Conservation (phyloP, 225 moss, liverwort and hornwort species). For the Physcomitrium patens region DNA sequence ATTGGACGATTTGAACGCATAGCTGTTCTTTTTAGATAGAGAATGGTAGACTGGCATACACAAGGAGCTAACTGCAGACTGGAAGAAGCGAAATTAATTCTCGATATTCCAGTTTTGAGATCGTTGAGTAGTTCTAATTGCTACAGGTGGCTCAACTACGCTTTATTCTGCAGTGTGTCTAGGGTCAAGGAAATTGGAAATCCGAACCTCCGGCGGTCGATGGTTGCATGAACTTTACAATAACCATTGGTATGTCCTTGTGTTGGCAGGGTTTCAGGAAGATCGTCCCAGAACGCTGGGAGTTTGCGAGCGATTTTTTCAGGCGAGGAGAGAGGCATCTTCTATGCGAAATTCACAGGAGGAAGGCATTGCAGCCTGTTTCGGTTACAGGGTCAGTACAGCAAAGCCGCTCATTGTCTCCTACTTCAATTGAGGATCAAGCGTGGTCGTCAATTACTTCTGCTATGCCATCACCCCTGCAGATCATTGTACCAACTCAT, state of each 20-base stretch:
- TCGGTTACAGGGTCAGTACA: constrained; percentile 46
- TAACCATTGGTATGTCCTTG: constrained; percentile 18
- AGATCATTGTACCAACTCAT: constrained; percentile 21
- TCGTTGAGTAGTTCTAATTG: too few relatives aligned
- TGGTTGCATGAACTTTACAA: not conserved
- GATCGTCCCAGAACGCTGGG: constrained; percentile 68
- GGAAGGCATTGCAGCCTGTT: constrained; percentile 50
- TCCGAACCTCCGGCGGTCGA: too few relatives aligned
- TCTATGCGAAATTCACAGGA: constrained; percentile 63
- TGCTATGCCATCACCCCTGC: constrained; percentile 50
- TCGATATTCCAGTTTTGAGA: too few relatives aligned
- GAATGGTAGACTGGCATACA: too few relatives aligned
- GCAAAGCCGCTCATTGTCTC: constrained; percentile 55
- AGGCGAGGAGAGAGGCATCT: constrained; percentile 58
- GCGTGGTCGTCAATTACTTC: constrained; percentile 61
- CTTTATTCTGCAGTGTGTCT: too few relatives aligned
- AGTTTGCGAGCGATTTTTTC: constrained; percentile 68
- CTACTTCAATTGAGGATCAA: constrained; percentile 56
- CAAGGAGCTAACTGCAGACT: too few relatives aligned
- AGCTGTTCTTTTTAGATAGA: too few relatives aligned
- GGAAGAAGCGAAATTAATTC: too few relatives aligned
- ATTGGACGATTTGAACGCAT: too few relatives aligned
- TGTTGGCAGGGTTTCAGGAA: constrained; percentile 60
- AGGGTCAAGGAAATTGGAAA: too few relatives aligned
- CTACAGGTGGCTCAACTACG: too few relatives aligned